phyloP scores from a whole-genome alignment of 2,329 filamentous ascomycete species.

The Aspergillus pseudotamarii region DNA sequence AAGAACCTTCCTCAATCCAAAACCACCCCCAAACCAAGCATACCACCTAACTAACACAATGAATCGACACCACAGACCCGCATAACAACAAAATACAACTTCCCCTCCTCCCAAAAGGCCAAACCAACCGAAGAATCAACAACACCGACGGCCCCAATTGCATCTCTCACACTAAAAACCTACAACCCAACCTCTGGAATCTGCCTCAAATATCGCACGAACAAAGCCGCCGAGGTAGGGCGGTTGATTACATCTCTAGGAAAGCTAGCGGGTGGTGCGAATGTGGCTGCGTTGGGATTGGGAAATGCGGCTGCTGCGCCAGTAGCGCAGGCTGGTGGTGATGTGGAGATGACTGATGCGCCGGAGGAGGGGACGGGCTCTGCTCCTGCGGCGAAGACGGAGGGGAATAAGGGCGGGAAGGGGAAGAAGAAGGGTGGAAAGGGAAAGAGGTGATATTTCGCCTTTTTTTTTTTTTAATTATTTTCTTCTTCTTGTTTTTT shows the following conservation, averaged over 20 bases:
- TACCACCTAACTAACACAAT: conserved; percentile 4
- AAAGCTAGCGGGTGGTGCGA: conserved; percentile 68
- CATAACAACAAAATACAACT: conserved; percentile 90
- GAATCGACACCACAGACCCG: conserved; percentile 65
- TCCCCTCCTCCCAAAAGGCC: conserved; percentile 46
- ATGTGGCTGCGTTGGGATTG: conserved; percentile 58
- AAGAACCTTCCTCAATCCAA: not conserved
- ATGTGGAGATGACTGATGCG: conserved; percentile 40
- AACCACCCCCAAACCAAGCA: not conserved
- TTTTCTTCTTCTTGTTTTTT: not conserved
- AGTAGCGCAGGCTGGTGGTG: conserved; percentile 27
- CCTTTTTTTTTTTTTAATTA: not conserved
- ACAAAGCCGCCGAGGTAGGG: conserved; percentile 86
- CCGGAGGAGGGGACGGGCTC: conserved; percentile 33
- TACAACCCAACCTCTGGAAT: conserved; percentile 82
- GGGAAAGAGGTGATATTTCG: conserved; percentile 63
- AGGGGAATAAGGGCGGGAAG: conserved; percentile 35
- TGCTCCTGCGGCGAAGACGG: conserved; percentile 27
- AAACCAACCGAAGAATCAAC: conserved; percentile 36
- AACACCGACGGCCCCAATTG: conserved; percentile 57
- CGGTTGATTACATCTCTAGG: conserved; percentile 78
- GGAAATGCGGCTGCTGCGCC: conserved; percentile 29
- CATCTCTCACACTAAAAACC: conserved; percentile 81
- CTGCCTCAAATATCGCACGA: conserved; percentile 87
- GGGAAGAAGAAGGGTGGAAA: conserved; percentile 69